Percentiles rank a stretch among this genome's conserved stretches.
Evolutionary conservation across 2,329 filamentous ascomycete species (phyloP).

Genomic region (Hymenoscyphus scutula): DNA sequence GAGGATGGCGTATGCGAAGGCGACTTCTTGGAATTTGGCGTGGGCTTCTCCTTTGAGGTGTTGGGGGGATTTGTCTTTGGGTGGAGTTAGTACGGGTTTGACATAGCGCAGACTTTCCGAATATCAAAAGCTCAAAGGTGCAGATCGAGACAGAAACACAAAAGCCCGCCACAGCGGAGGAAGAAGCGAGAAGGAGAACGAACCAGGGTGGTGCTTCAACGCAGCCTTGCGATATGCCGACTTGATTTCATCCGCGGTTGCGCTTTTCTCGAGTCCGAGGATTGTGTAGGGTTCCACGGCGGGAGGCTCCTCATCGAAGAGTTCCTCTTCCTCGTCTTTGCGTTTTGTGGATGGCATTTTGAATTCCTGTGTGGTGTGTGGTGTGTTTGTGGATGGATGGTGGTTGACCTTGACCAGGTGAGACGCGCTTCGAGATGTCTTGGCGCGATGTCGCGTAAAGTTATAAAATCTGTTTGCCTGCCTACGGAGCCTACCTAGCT

Average conservation of each 20-base stretch:
- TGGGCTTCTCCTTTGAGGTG: constrained; percentile 71
- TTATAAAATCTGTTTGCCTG: neutral
- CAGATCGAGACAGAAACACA: neutral
- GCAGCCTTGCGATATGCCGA: constrained; percentile 89
- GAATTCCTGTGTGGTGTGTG: neutral
- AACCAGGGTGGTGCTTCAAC: constrained; percentile 82
- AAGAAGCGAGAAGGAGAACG: constrained; percentile 20
- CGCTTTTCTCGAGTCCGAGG: constrained; percentile 67
- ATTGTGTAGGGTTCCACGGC: constrained; percentile 74
- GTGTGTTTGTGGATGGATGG: constrained; percentile 10
- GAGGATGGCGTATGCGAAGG: constrained; percentile 90
- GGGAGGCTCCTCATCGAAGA: constrained; percentile 31
- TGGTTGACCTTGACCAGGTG: constrained; percentile 1
- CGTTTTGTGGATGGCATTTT: constrained; percentile 23
- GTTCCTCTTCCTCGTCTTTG: constrained; percentile 21
- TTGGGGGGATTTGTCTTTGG: constrained; percentile 69
- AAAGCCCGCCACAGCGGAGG: neutral
- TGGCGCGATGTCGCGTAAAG: constrained; percentile 15
- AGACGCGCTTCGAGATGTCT: constrained; percentile 2
- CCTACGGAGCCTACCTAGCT: too few species aligned
- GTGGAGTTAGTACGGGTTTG: constrained; percentile 13
- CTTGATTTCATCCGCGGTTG: constrained; percentile 78
- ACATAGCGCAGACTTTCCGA: neutral
- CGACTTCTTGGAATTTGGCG: constrained; percentile 81
- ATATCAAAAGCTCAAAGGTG: neutral